These are phyloP conservation scores for Xylaria intraflava DNA, from an alignment of 495 filamentous ascomycete species.

Conservation along the genomic window DNA sequence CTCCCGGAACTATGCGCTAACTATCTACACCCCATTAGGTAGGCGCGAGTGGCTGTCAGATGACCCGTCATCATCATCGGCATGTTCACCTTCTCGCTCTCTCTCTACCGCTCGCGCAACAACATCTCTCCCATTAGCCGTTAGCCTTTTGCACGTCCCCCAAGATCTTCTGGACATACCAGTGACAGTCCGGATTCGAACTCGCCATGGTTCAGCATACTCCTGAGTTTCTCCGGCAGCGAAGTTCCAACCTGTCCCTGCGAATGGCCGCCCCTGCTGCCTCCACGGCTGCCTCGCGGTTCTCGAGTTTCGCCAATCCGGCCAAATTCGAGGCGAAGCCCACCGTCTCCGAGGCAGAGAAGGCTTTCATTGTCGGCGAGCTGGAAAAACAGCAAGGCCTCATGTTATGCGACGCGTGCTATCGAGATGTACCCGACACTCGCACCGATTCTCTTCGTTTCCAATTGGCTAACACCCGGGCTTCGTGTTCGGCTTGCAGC, in stretches of 20 bases:
- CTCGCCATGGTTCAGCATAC: conserved; percentile 36
- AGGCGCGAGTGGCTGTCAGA: too few relatives aligned
- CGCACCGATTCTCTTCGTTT: conserved; percentile 10
- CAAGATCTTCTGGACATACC: not conserved
- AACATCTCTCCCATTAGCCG: too few relatives aligned
- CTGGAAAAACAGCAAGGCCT: conserved; percentile 17
- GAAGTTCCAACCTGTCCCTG: conserved; percentile 36
- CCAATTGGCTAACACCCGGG: conserved; percentile 6
- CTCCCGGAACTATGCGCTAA: too few relatives aligned
- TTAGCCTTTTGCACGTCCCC: too few relatives aligned
- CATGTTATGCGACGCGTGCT: conserved; percentile 17
- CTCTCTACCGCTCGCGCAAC: too few relatives aligned
- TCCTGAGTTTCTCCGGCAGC: conserved; percentile 33
- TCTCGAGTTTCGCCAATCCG: conserved; percentile 27
- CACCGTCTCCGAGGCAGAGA: conserved; percentile 17
- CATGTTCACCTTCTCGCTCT: too few relatives aligned
- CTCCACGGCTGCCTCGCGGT: conserved; percentile 7
- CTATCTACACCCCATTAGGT: too few relatives aligned
- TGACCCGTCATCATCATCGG: too few relatives aligned
- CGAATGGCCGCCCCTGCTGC: conserved; percentile 20
- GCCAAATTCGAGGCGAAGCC: conserved; percentile 21
- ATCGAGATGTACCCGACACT: conserved; percentile 14
- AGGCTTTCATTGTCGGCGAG: conserved; percentile 21
- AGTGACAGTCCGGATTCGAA: not conserved
- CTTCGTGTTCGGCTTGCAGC: conserved; percentile 16